Percentiles rank a stretch among this genome's conserved stretches.
These are phyloP conservation scores for Colletotrichum plurivorum DNA, from an alignment of 2,329 filamentous ascomycete species.

Conservation along the genomic window DNA sequence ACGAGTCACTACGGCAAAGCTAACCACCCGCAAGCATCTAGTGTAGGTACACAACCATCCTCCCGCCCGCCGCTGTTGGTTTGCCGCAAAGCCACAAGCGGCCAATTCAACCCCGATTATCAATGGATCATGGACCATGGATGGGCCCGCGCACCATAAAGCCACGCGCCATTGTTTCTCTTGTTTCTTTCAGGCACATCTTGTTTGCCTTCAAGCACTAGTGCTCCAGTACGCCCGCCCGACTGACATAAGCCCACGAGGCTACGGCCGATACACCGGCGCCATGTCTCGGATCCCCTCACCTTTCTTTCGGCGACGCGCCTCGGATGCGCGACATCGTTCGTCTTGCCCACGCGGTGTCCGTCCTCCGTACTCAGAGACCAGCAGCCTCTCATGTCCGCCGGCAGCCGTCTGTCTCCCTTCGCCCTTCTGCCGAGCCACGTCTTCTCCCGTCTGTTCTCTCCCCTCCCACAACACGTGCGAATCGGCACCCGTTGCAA, in stretches of 20 bases:
- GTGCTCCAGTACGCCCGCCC: not conserved
- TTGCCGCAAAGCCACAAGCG: too few relatives aligned
- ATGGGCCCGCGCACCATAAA: too few relatives aligned
- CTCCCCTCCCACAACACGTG: constrained; percentile 3
- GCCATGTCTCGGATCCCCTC: constrained; percentile 19
- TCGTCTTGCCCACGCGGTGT: constrained; percentile 1
- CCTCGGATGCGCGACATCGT: not conserved
- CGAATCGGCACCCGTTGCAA: constrained; percentile 3
- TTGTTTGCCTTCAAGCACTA: constrained; percentile 3
- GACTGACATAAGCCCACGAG: constrained; percentile 8
- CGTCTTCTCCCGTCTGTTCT: not conserved
- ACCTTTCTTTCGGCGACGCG: not conserved
- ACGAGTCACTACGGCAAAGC: too few relatives aligned
- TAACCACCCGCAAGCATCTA: too few relatives aligned
- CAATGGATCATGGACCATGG: too few relatives aligned
- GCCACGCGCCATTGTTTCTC: not conserved
- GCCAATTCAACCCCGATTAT: too few relatives aligned
- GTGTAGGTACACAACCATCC: too few relatives aligned
- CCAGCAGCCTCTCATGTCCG: not conserved
- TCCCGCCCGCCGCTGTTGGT: too few relatives aligned
- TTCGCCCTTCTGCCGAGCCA: too few relatives aligned
- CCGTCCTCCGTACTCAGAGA: too few relatives aligned
- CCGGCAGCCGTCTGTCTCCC: too few relatives aligned
- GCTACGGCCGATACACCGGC: constrained; percentile 15
- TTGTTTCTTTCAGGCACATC: constrained; percentile 3